Evolutionary conservation across 2,329 filamentous ascomycete species (phyloP), one percentile per base, ranked within the genome.

Genomic region (Neofusicoccum sp.): DNA sequence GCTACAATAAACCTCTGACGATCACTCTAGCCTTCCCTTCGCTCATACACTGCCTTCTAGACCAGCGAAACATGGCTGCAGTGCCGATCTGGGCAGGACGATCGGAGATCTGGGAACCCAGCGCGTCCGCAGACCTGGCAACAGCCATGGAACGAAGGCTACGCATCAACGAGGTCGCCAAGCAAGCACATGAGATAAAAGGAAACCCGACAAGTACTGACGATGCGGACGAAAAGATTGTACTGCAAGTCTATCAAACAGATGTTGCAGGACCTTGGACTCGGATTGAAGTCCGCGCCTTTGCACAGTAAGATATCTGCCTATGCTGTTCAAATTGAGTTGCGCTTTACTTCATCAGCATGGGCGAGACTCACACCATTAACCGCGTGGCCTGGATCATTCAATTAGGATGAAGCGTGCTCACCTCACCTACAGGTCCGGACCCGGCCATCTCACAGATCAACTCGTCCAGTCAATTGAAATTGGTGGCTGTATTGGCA

Each of bases 291-390:
- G 51, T 41, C 7, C 26, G 12, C 12, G 51, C 51, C 5, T 12
- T 43, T 28, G 51, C 43, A 33, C 51, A 56, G 51, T 56, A 56
- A 56, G 51, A 43, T 31, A 11, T 40, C 34, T 54, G 3, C 14
- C 38, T 56, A 30, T 20, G 20, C 20, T 20, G 20, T 20, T 20
- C 20, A 20, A 20, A 20, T 20, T 20, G 20, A 20, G 20, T 20
- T 20, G 20, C 20, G 20, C 20, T 20, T 20, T 20, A 20, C 20
- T 20, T 20, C 20, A 20, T 20, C 20, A 20, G 20, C 7, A 49
- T 49, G 20, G 2, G 7, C 16, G 4, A 40, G 14, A 12, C 4
- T 6, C 14, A n/a, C 38, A 6, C 4, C n/a, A 5, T 6, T 6
- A 40, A 16, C n/a, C 38, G 4, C 14, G n/a, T 40, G 38, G 4